A percentile compares a stretch with the other conserved stretches of the same genome.
phyloP scores from a whole-genome alignment of 306 rosid genomes.

The Prunus salicina region DNA sequence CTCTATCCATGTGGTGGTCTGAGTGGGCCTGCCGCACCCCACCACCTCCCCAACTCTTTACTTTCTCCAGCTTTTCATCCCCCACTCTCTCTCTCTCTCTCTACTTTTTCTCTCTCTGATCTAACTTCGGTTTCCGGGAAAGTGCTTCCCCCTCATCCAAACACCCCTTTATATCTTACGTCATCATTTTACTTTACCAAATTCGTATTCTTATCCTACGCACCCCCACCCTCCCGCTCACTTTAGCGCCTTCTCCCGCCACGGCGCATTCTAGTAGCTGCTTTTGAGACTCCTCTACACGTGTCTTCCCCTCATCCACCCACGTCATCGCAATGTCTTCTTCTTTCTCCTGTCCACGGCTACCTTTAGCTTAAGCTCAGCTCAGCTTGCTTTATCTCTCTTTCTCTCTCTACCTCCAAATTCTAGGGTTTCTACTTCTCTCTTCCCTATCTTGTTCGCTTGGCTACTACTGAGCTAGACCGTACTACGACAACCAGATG shows the following conservation, averaged over 20 bases:
- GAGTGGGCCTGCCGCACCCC: conserved; percentile 48
- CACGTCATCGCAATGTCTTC: conserved; percentile 47
- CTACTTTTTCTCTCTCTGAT: conserved; percentile 7
- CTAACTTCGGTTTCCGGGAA: conserved; percentile 71
- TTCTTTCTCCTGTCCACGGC: conserved; percentile 11
- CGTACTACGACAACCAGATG: conserved; percentile 33
- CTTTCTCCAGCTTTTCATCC: conserved; percentile 20
- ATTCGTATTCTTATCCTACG: conserved; percentile 18
- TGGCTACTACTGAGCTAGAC: conserved; percentile 13
- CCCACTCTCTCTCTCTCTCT: not conserved
- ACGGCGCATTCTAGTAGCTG: conserved; percentile 47
- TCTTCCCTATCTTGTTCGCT: conserved; percentile 10
- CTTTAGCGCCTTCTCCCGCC: conserved; percentile 4
- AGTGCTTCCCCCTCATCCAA: conserved; percentile 35
- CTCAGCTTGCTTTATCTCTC: conserved; percentile 9
- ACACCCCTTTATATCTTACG: conserved; percentile 25
- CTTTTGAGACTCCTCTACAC: conserved; percentile 35
- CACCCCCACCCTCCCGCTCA: conserved; percentile 8
- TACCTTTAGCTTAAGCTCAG: not conserved
- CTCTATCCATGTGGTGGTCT: conserved; percentile 63
- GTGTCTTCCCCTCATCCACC: conserved; percentile 36
- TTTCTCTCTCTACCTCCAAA: conserved; percentile 3
- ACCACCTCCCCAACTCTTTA: not conserved
- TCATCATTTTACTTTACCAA: conserved; percentile 22
- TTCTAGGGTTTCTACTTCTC: conserved; percentile 38